A percentile compares a stretch with the other conserved stretches of the same genome.
phyloP scores from a whole-genome alignment of 176 grass and related monocot genomes.

The Phoenix roebelenii region DNA sequence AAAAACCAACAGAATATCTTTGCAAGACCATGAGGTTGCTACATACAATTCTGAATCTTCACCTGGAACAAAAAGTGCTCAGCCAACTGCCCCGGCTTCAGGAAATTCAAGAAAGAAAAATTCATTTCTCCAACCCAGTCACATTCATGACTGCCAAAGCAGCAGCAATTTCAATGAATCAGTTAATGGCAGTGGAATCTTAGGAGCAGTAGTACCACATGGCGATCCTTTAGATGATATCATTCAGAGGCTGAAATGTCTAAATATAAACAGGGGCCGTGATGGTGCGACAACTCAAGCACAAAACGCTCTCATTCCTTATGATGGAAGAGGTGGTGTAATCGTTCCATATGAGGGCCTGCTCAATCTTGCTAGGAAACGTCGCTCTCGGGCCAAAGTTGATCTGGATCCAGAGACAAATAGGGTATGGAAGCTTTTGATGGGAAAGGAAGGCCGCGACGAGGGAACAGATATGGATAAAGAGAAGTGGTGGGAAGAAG shows the following conservation, averaged over 20 bases:
- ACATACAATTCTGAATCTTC: slow-evolving; percentile 24
- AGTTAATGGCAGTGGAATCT: not conserved
- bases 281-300: slow-evolving; percentile 11
- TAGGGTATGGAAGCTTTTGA: slow-evolving; percentile 78
- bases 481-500: slow-evolving; percentile 67
- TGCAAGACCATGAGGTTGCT: slow-evolving; percentile 11
- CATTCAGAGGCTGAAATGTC: slow-evolving; percentile 44
- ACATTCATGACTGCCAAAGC: too few relatives aligned
- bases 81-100: not conserved
- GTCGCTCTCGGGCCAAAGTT: slow-evolving; percentile 45
- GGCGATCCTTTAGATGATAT: slow-evolving; percentile 35
- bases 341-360: slow-evolving; percentile 42
- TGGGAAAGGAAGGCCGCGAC: slow-evolving; percentile 46
- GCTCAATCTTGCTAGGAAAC: slow-evolving; percentile 38
- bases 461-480: slow-evolving; percentile 48
- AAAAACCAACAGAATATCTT: slow-evolving; percentile 11
- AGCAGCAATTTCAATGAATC: too few relatives aligned
- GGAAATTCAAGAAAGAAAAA: too few relatives aligned
- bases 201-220: slow-evolving; percentile 15
- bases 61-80: not conserved
- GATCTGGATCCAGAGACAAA: slow-evolving; percentile 58
- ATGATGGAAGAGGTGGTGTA: slow-evolving; percentile 29
- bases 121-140: too few relatives aligned
- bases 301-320: slow-evolving; percentile 44
- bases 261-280: slow-evolving; percentile 28